Conservation (phyloP, 2,329 filamentous ascomycete species). For the Claviceps sp. region DNA sequence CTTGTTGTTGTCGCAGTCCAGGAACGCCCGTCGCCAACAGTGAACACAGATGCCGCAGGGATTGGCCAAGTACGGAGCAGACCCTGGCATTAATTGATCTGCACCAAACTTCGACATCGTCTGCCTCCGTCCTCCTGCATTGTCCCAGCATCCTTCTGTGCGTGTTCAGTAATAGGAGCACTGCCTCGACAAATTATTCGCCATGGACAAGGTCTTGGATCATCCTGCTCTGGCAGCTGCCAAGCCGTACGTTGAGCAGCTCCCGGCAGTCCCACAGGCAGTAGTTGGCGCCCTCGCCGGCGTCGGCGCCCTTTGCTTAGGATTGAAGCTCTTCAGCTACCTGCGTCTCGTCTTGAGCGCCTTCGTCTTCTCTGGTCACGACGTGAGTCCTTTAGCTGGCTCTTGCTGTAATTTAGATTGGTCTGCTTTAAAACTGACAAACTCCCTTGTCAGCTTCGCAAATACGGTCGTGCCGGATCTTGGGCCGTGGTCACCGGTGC, state of each 20-base stretch:
- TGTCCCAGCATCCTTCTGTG: background rate
- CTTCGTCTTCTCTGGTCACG: conserved; percentile 53
- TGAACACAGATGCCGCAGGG: background rate
- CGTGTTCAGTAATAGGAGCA: background rate
- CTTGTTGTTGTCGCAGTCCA: background rate
- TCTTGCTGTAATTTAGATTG: too few relatives aligned
- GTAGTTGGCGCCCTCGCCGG: conserved; percentile 34
- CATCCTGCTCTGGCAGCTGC: background rate
- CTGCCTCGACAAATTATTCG: conserved; percentile 1
- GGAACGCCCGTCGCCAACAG: too few relatives aligned
- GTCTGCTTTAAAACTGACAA: background rate
- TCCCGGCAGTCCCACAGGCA: conserved; percentile 26
- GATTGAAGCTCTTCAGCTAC: conserved; percentile 43
- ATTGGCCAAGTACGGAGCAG: background rate
- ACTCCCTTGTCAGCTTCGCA: conserved; percentile 50
- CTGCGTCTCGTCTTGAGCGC: conserved; percentile 49
- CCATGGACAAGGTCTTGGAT: conserved; percentile 17
- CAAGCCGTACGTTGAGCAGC: conserved; percentile 11
- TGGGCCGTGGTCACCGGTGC: conserved; percentile 94
- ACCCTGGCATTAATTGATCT: background rate
- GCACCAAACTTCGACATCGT: background rate
- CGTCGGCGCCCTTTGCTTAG: conserved; percentile 46
- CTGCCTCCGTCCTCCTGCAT: background rate
- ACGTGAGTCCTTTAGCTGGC: conserved; percentile 30
- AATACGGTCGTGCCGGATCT: conserved; percentile 80